Base-by-base conservation (phyloP, 106 monocot genomes). In the Cymbidium sinense region DNA sequence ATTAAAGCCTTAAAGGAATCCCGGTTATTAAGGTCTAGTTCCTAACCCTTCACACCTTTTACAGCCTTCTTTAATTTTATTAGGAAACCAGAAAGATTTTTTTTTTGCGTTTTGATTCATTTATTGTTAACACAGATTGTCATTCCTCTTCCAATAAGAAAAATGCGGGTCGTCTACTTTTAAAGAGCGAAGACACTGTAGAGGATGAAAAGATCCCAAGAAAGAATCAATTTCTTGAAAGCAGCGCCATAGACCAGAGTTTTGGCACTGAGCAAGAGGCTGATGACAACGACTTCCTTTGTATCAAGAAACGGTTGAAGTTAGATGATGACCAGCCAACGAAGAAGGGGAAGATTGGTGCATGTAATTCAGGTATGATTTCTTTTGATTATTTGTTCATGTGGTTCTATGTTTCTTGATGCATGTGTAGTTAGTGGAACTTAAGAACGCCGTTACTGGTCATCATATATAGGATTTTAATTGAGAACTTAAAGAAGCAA, bases 331-430 rank as follows among this genome's bases (percentile, higher is more conserved):
- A 39, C 7, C 71, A 6, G 7, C 71, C 37, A 21, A 13, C 37
- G 5, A 71, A 71, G 71, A 71, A 39, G n/a, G 71, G 37, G 37
- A 71, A 39, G 71, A 71, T 36, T 71, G 71, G 10, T 39, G 37
- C 21, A 21, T 5, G 6, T 0, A 71, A 20, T 35, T 71, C 37
- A 37, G 71, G 71, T 71, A 71, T 35, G 37, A 37, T 71, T 67
- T 10, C 17, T 1, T n/a, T 33, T 33, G 17, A 15, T 67, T 67
- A 17, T 18, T 39, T 67, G 30, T 31, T 11, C 7, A 33, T 67
- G 47, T 11, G 11, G 17, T 8, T 41, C 9, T 6, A 5, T 41
- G 36, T 36, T 36, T 36, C 36, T 36, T 36, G 36, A 36, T 36
- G 5, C 5, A 36, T 36, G 36, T 36, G 41, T 41, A 41, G 8